Percentiles rank a stretch among this genome's conserved stretches.
Evolutionary conservation across 305 asterid species (phyloP).

Genomic region (Euphrasia arctica): DNA sequence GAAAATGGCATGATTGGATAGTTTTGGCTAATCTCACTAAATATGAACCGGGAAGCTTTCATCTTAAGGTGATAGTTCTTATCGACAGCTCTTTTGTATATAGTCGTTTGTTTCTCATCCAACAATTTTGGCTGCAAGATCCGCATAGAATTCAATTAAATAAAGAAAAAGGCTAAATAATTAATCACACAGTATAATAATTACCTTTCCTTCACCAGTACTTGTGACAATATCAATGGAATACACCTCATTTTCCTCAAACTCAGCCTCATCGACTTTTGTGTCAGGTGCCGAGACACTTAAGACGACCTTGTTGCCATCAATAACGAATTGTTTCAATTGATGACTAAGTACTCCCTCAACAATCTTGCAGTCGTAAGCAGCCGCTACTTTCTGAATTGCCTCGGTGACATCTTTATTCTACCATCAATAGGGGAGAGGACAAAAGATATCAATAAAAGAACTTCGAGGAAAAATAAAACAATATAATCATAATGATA

Average conservation of each 20-base stretch:
- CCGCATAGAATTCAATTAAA: neutral
- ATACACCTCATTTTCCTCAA: conserved; percentile 97
- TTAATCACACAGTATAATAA: neutral
- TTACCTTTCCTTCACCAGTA: conserved; percentile 93
- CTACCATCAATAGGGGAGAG: conserved; percentile 33
- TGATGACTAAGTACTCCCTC: conserved; percentile 98
- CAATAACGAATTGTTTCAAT: conserved; percentile 93
- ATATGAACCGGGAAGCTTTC: conserved; percentile 79
- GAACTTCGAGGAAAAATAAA: neutral
- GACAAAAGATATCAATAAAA: neutral
- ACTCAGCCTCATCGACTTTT: conserved; percentile 93
- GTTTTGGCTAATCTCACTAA: conserved; percentile 72
- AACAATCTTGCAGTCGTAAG: conserved; percentile 94
- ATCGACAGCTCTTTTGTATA: conserved; percentile 76
- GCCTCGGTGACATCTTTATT: conserved; percentile 88
- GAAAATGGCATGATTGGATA: conserved; percentile 92
- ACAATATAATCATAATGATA: neutral
- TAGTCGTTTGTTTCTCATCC: conserved; percentile 78
- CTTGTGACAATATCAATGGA: conserved; percentile 81
- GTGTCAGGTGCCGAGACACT: conserved; percentile 75
- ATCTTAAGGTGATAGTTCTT: conserved; percentile 67
- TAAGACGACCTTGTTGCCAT: conserved; percentile 91
- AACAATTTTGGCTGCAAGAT: conserved; percentile 65
- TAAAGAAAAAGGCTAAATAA: neutral
- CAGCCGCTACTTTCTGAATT: conserved; percentile 93